Base-by-base conservation (phyloP, 75 land plant genomes). In the Picea glauca region DNA sequence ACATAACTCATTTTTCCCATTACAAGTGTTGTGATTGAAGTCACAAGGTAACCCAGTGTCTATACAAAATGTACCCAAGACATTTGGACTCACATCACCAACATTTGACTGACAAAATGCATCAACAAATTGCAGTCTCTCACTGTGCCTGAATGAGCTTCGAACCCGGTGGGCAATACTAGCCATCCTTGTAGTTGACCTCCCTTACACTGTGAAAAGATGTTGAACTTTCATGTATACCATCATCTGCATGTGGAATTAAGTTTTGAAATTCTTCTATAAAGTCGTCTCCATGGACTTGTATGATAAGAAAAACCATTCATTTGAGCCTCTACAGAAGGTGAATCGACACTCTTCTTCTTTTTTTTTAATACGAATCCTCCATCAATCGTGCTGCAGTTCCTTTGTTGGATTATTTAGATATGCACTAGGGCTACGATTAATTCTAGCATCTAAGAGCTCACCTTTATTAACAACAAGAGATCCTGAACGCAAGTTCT, bases 51-150 rank as follows among this genome's bases (percentile, higher is more conserved):
- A 84, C 3, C 92, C 98, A 58, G 98, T 89, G 77, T 97, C 99
- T 61, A 83, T 86, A 79, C 99, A 97, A 75, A 92, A 94, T n/a
- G 99, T 81, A 66, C 99, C 99, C 58, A 88, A 86, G 0, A 90
- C 91, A 88, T 97, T 97, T 77, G 99, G 99, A 80, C 95, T 90
- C 68, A 91, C 92, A 83, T 97, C 99, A 33, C 99, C 99, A 77
- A 90, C 93, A 85, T 97, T 97, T 76, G 98, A 85, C 75, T 97
- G 99, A 56, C 96, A 94, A 86, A 97, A 97, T 40, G 99, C 98
- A 76, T 93, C 85, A 12, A 94, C 92, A 81, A 97, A 97, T 59
- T 78, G 83, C 2, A 93, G 90, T 67, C 68, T 85, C 11, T 81
- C 72, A 68, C 78, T 82, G 33, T 84, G 80, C 67, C 82, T 82